Evolutionary conservation across 2,329 filamentous ascomycete genomes (phyloP).

Genomic region (Alternaria novae-zelandiae): DNA sequence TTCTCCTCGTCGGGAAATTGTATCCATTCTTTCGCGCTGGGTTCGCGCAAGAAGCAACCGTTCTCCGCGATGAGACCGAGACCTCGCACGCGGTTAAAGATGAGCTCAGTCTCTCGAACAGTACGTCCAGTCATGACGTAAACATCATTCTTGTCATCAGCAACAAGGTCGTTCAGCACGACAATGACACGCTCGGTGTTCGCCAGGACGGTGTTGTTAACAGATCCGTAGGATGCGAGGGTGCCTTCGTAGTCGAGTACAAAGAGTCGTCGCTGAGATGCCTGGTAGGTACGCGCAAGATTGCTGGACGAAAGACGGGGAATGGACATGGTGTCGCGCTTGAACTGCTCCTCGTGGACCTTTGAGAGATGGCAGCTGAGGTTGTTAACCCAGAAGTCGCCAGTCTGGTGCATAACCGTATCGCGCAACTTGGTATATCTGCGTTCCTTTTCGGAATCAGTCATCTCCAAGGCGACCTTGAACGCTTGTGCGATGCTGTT

Average conservation of each 20-base stretch:
- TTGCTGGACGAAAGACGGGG: conserved; percentile 77
- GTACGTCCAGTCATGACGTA: conserved; percentile 93
- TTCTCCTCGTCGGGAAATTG: conserved; percentile 76
- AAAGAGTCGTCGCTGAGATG: conserved; percentile 75
- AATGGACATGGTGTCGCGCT: conserved; percentile 83
- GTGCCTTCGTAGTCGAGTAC: conserved; percentile 95
- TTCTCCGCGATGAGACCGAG: conserved; percentile 94
- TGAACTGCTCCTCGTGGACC: conserved; percentile 83
- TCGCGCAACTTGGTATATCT: conserved; percentile 78
- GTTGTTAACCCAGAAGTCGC: conserved; percentile 82
- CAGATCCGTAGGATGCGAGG: conserved; percentile 83
- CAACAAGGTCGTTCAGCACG: conserved; percentile 78
- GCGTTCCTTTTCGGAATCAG: conserved; percentile 71
- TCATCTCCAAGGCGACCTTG: conserved; percentile 81
- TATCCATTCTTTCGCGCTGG: conserved; percentile 71
- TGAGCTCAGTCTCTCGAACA: conserved; percentile 83
- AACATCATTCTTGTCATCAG: conserved; percentile 81
- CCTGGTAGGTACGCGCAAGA: conserved; percentile 70
- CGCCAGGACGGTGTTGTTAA: conserved; percentile 82
- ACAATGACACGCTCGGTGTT: conserved; percentile 87
- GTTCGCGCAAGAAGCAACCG: conserved; percentile 84
- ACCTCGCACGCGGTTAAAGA: conserved; percentile 83
- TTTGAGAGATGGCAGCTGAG: conserved; percentile 74
- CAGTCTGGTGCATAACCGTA: conserved; percentile 81
- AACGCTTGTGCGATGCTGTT: conserved; percentile 86